Base-by-base conservation (phyloP, 371 early-diverging fungal genomes). In the Circinella umbellata region DNA sequence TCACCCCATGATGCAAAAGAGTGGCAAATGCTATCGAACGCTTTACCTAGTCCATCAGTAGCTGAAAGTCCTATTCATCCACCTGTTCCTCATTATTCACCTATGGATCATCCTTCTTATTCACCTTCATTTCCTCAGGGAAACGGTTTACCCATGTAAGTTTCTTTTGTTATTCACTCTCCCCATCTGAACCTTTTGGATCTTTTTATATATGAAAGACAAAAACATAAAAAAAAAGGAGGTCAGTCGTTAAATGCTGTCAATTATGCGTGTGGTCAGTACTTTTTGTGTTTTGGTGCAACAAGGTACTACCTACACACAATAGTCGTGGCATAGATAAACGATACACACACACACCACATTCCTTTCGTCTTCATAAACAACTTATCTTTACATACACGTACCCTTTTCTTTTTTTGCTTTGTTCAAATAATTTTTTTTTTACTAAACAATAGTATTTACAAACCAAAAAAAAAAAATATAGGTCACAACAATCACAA, bases 61-160 rank as follows among this genome's bases (percentile, higher is more conserved):
- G 60, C 69, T 54, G 76, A 77, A 46, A 71, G 72, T 48, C 71
- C 77, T 61, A 66, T 72, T 17, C 42, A 70, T 34, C 75, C 72
- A 27, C 64, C 75, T 48, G 71, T 72, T 61, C 74, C 70, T 57
- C 64, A 66, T 39, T 63, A 67, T 53, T 67, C 68, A 46, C 63
- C 64, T 39, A 68, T 76, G 68, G 73, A 76, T 36, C 79, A 80
- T 20, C 73, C 69, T 55, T 76, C 69, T 51, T 77, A 79, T 65
- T 67, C 68, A 35, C 76, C 70, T 13, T 61, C 74, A 34, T 78
- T 73, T 69, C 34, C 66, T 38, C 82, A 81, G 55, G 68, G 67
- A 36, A 64, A 76, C 62, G 68, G 77, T 73, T 74, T 80, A 37
- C 77, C 79, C 64, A 68, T 77, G 78, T 81, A 81, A 76, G 78